Percentiles rank a stretch among this genome's conserved stretches.
phyloP scores from a whole-genome alignment of 805 yeast genomes.

The Lipomyces yamanashiensis region DNA sequence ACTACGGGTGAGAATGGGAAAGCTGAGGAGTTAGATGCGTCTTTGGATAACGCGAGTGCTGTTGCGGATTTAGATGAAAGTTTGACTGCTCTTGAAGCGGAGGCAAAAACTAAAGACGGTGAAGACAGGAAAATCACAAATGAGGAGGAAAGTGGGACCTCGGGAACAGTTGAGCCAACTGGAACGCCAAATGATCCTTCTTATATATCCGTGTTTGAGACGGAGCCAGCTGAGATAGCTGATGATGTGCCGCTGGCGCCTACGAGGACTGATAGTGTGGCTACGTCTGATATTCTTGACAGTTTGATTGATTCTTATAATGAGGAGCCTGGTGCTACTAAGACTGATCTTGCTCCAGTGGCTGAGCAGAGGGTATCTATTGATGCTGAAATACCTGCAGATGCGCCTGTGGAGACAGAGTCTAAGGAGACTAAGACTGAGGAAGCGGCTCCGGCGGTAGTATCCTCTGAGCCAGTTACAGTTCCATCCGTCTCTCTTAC shows the following conservation, averaged over 20 bases:
- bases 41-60: neutral
- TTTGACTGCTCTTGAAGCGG: neutral
- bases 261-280: conserved; percentile 7
- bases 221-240: neutral
- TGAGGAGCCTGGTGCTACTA: neutral
- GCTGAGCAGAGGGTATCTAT: neutral
- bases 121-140: neutral
- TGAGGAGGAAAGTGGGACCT: neutral
- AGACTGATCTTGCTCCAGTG: neutral
- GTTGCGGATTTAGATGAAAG: neutral
- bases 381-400: neutral
- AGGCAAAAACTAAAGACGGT: neutral
- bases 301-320: conserved; percentile 21
- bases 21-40: conserved; percentile 1
- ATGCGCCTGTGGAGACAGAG: neutral
- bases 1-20: neutral
- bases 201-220: neutral
- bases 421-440: neutral
- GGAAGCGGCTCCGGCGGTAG: neutral
- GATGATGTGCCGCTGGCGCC: neutral
- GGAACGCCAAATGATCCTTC: neutral
- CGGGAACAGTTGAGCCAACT: neutral
- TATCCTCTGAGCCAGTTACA: neutral
- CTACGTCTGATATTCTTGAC: conserved; percentile 21
- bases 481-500: neutral